phyloP scores from a whole-genome alignment of 208 protist species.

The Trypanosoma melophagium region DNA sequence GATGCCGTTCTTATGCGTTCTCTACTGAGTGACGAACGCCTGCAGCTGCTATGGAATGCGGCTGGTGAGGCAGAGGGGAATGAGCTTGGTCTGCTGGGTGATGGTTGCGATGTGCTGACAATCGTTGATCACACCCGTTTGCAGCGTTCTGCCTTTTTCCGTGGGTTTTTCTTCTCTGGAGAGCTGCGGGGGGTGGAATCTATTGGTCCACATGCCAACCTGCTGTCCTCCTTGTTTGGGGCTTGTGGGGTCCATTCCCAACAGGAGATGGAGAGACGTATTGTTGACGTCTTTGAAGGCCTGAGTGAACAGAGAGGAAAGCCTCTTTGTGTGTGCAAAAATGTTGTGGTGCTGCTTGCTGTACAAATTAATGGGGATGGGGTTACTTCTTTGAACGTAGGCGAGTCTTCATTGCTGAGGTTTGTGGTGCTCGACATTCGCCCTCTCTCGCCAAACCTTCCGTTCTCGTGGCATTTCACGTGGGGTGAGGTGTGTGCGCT shows the following conservation, averaged over 20 bases:
- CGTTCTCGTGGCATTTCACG: constrained; percentile 44
- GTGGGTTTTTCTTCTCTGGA: constrained; percentile 44
- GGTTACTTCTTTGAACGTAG: background rate
- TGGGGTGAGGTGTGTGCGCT: constrained; percentile 48
- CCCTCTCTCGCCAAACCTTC: constrained; percentile 34
- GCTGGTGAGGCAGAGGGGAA: background rate
- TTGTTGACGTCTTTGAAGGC: constrained; percentile 14
- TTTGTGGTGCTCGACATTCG: constrained; percentile 41
- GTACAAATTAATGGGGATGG: constrained; percentile 14
- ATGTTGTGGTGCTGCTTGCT: constrained; percentile 32
- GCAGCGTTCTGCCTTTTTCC: constrained; percentile 30
- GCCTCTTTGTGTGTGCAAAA: constrained; percentile 9
- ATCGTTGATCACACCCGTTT: constrained; percentile 32
- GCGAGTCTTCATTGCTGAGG: background rate
- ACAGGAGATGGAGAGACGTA: constrained; percentile 8
- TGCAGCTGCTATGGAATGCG: background rate
- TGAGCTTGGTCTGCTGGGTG: constrained; percentile 18
- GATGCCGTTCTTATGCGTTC: constrained; percentile 20
- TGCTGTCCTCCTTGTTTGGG: constrained; percentile 29
- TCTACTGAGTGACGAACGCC: background rate
- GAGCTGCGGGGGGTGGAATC: constrained; percentile 37
- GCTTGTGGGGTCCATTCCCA: background rate
- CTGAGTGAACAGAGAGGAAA: background rate
- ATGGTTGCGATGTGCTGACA: constrained; percentile 29
- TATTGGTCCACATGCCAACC: constrained; percentile 39